Percentiles rank a stretch among this genome's conserved stretches.
Evolutionary conservation across 441 rosid genomes (phyloP).

Genomic region (Erysimum cheiri): DNA sequence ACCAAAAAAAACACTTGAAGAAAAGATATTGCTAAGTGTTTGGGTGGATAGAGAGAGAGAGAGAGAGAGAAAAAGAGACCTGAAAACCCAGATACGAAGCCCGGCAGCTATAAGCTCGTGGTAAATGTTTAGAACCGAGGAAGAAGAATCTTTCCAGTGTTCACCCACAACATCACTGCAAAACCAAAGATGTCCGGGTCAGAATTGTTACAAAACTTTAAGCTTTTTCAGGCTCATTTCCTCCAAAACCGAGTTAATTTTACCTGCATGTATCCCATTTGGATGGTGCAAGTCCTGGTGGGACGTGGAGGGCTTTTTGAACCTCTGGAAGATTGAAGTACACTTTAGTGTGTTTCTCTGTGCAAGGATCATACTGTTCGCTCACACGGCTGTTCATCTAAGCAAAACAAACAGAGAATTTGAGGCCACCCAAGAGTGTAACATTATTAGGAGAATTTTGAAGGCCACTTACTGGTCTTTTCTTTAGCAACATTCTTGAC

Average conservation of each 20-base stretch:
- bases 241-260: background rate
- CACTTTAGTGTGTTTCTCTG: constrained; percentile 72
- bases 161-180: constrained; percentile 54
- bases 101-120: constrained; percentile 75
- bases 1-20: background rate
- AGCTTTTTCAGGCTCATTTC: background rate
- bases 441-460: background rate
- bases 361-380: constrained; percentile 96
- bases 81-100: constrained; percentile 89
- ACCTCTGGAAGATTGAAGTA: constrained; percentile 91
- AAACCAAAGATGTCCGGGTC: constrained; percentile 21
- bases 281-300: constrained; percentile 62
- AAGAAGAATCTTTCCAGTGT: constrained; percentile 77
- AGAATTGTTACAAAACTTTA: constrained; percentile 27
- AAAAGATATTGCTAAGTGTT: background rate
- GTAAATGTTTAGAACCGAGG: constrained; percentile 77
- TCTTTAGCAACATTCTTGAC: constrained; percentile 57
- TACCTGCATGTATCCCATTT: constrained; percentile 97
- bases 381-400: constrained; percentile 66
- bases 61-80: too few relatives aligned
- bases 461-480: constrained; percentile 59
- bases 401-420: constrained; percentile 18
- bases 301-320: constrained; percentile 82
- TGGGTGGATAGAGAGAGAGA: too few relatives aligned
- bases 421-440: background rate